Base-by-base conservation (phyloP, 2,329 filamentous ascomycete genomes). In the Stachybotrys chlorohalonatus region DNA sequence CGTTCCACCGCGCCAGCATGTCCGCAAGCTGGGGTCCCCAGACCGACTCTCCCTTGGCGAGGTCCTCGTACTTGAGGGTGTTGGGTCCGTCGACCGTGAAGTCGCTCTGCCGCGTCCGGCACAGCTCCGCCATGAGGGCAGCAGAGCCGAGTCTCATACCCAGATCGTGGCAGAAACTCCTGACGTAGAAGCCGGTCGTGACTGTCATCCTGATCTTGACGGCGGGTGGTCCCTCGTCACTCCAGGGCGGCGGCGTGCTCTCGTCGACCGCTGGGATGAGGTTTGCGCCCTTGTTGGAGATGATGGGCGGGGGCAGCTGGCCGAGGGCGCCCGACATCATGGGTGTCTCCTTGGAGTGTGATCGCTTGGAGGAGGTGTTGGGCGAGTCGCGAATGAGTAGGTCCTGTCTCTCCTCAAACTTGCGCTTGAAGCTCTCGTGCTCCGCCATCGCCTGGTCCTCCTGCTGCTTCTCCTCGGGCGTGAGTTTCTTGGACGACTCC, bases 161-260 rank as follows among this genome's bases (percentile, higher is more conserved):
- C 4, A 99, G 79, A 64, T 99, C 94, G 67, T 97, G 91, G 63
- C 90, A 92, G 62, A 99, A 84, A 55, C 89, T 95, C 58, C 94
- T 87, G 13, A 99, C 92, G 70, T 99, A 99, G 77, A 96, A 99
- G 46, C 94, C 94, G 0, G 91, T 95, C 2, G 91, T 91, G 52
- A 96, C 93, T 1, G 89, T 95, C 83, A 99, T 90, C 55, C 88
- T 85, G 56, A 99, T 83, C 65, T 83, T 87, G 51, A 83, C 89
- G 1, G 93, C 94, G 1, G 93, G 84, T 1, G 90, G 84, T 0
- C 80, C 83, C 64, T 84, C 74, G 67, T 77, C 81, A 46, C 73
- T 75, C 81, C 81, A 84, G 0, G 81, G 80, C 7, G 78, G 75
- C 6, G 80, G 78, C 1, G 76, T 73, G 64, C 75, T 68, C 31